These are phyloP conservation scores for Aspergillus sp. DNA, from an alignment of 2,329 filamentous ascomycete species.

Conservation along the genomic window DNA sequence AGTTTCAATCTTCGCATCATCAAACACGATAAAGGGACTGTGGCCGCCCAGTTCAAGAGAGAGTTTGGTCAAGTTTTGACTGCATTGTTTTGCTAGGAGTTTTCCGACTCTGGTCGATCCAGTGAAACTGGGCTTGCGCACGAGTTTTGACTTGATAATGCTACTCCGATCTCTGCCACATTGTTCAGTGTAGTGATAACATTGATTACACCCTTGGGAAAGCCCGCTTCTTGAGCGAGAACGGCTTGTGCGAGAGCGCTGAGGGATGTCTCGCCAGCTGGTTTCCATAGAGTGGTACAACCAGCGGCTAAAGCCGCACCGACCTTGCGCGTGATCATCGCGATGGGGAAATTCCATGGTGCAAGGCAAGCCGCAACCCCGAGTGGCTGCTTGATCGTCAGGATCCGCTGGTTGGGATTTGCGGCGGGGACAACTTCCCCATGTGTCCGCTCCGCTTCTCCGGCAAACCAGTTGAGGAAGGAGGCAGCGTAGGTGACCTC, in stretches of 20 bases:
- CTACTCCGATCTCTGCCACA: constrained; percentile 11
- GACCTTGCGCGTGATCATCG: constrained; percentile 63
- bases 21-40: constrained; percentile 64
- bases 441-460: constrained; percentile 54
- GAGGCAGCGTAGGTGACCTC: constrained; percentile 54
- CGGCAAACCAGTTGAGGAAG: constrained; percentile 59
- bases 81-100: constrained; percentile 23
- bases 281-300: constrained; percentile 43
- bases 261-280: constrained; percentile 40
- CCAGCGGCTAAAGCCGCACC: constrained; percentile 44
- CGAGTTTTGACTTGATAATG: constrained; percentile 3
- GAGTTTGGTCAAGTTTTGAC: constrained; percentile 62
- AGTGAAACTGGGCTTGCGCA: constrained; percentile 21
- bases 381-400: constrained; percentile 79
- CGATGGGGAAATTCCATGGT: constrained; percentile 85
- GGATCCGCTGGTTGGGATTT: constrained; percentile 64
- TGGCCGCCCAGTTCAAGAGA: constrained; percentile 66
- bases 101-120: constrained; percentile 20
- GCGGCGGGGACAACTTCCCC: constrained; percentile 64
- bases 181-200: constrained; percentile 16
- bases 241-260: constrained; percentile 35
- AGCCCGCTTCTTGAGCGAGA: constrained; percentile 34
- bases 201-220: constrained; percentile 36
- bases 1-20: constrained; percentile 60
- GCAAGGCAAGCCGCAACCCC: constrained; percentile 84